Evolutionary conservation across 306 rosid species (phyloP).

Genomic region (Vigna trinervia): DNA sequence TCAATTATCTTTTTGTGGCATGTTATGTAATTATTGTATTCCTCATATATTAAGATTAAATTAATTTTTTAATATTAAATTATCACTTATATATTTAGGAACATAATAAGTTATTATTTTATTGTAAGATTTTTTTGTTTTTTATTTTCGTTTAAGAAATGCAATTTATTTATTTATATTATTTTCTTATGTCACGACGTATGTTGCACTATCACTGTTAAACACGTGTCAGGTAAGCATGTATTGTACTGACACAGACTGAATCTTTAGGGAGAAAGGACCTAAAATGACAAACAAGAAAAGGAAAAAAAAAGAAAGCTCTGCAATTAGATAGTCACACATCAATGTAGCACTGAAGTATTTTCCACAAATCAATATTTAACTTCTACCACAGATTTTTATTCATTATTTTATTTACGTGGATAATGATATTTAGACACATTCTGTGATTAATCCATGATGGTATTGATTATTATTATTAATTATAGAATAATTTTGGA

Average conservation of each 20-base stretch:
- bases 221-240: not conserved
- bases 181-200: not conserved
- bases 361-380: not conserved
- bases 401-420: too few relatives aligned
- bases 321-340: not conserved
- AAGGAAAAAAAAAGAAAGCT: not conserved
- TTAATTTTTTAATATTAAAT: too few relatives aligned
- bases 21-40: not conserved
- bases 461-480: too few relatives aligned
- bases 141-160: not conserved
- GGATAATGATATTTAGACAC: too few relatives aligned
- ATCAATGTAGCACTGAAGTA: not conserved
- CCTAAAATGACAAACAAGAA: not conserved
- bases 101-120: too few relatives aligned
- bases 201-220: not conserved
- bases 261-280: not conserved
- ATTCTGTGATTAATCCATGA: too few relatives aligned
- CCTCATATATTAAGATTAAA: too few relatives aligned
- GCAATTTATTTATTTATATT: not conserved
- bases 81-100: too few relatives aligned
- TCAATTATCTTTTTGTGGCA: too few relatives aligned
- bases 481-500: too few relatives aligned
- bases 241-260: slow-evolving; percentile 8
- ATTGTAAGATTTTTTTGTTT: not conserved
- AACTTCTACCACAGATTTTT: not conserved